Base-by-base conservation (phyloP, 306 rosid species). In the Bauhinia variegata region DNA sequence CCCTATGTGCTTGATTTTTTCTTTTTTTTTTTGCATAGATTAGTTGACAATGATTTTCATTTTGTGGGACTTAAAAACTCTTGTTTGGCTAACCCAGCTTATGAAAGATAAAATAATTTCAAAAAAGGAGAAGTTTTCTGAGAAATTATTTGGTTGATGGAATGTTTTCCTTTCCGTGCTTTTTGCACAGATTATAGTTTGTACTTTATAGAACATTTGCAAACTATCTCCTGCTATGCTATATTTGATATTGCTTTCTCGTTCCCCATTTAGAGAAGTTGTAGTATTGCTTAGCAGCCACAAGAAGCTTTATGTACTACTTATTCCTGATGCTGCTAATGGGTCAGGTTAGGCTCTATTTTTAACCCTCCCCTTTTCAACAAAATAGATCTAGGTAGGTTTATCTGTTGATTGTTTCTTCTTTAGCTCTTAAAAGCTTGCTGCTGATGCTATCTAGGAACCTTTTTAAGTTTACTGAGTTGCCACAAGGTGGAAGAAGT, bases 261-360 rank as follows among this genome's bases (percentile, higher is more conserved):
- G 75, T 73, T 60, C 36, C 44, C 46, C 60, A 30, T 73, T 81
- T 75, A 83, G 99, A 54, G 86, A 93, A 66, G 96, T 90, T 75
- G 92, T 89, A 55, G 80, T 93, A 19, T 34, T 93, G 49, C 83
- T 88, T 59, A 93, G 96, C 86, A 93, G 84, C 66, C 85, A 75
- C 67, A 80, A 82, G 74, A 88, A 93, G 90, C 75, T 93, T 67
- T 90, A 93, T 65, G 56, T 88, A 47, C 89, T 93, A 50, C 85
- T 78, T 38, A 73, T 82, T 67, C 78, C 64, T 14, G 72, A 69
- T 65, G 68, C 83, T 72, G 77, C 78, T 67, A 86, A 83, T 73
- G 83, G 75, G 58, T 77, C 95, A 90, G 97, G 99, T 93, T 72
- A 43, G 82, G 60, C 68, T 73, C 6, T 41, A 66, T 66, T 57